Evolutionary conservation across 2,329 filamentous ascomycete species (phyloP).

Genomic region (Camillea tinctor): DNA sequence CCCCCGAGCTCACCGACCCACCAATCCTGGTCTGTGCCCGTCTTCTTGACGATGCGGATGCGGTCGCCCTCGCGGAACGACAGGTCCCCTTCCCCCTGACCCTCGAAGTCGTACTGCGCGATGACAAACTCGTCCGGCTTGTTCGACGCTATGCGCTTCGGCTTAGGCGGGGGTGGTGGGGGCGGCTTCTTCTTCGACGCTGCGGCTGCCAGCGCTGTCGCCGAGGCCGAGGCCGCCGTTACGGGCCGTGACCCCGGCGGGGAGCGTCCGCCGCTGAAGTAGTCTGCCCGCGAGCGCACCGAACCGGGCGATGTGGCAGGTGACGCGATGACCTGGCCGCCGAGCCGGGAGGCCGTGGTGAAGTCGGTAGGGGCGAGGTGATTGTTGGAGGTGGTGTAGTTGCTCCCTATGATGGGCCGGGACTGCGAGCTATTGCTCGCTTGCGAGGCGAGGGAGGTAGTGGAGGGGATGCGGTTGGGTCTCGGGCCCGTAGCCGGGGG

Average conservation of each 20-base stretch:
- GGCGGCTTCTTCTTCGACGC: conserved; percentile 71
- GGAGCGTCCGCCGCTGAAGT: conserved; percentile 27
- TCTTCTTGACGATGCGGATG: conserved; percentile 76
- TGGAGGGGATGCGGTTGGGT: conserved; percentile 38
- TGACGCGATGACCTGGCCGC: conserved; percentile 26
- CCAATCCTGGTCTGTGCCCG: conserved; percentile 79
- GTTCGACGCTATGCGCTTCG: conserved; percentile 55
- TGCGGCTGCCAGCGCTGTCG: conserved; percentile 22
- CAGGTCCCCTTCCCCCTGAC: conserved; percentile 68
- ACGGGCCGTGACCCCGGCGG: conserved; percentile 16
- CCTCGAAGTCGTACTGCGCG: conserved; percentile 73
- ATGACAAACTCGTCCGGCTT: conserved; percentile 58
- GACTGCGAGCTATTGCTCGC: conserved; percentile 23
- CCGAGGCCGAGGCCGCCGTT: conserved; percentile 26
- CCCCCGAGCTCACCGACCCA: conserved; percentile 79
- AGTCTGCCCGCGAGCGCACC: conserved; percentile 29
- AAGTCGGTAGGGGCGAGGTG: conserved; percentile 44
- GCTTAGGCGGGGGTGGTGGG: conserved; percentile 70
- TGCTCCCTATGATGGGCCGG: conserved; percentile 23
- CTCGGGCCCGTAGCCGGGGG: conserved; percentile 29
- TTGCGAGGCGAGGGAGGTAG: conserved; percentile 36
- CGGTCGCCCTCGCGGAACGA: conserved; percentile 74
- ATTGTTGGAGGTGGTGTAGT: conserved; percentile 22
- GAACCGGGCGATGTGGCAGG: conserved; percentile 30
- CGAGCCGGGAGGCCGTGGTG: conserved; percentile 43